A percentile compares a stretch with the other conserved stretches of the same genome.
Conservation (phyloP, 768 basidiomycete species). For the Pulveroboletus ravenelii region DNA sequence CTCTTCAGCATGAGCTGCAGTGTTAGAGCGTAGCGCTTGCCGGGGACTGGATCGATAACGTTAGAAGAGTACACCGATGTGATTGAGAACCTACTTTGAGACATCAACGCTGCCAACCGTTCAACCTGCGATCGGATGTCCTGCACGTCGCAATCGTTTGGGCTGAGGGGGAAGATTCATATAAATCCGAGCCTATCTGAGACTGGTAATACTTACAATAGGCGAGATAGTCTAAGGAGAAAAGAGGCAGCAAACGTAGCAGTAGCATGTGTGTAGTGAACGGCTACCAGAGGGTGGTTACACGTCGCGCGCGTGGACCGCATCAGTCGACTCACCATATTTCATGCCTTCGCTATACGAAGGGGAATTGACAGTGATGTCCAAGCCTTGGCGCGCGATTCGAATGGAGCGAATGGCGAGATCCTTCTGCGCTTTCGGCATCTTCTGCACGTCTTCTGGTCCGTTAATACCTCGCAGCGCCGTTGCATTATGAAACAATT, state of each 20-base stretch:
- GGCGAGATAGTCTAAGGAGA: constrained; percentile 75
- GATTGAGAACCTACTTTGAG: constrained; percentile 55
- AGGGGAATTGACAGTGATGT: constrained; percentile 80
- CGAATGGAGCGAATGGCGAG: constrained; percentile 79
- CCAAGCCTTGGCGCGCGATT: constrained; percentile 74
- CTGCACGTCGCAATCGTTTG: constrained; percentile 72
- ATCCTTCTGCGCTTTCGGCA: constrained; percentile 72
- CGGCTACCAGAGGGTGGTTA: constrained; percentile 43
- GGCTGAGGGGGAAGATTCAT: constrained; percentile 41
- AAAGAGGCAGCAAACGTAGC: constrained; percentile 93
- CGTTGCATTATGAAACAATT: constrained; percentile 79
- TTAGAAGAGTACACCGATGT: constrained; percentile 3
- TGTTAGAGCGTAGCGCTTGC: constrained; percentile 87
- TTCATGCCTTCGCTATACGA: constrained; percentile 89
- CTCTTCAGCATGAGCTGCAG: constrained; percentile 86
- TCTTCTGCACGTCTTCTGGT: constrained; percentile 79
- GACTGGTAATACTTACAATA: constrained; percentile 61
- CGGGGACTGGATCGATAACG: constrained; percentile 62
- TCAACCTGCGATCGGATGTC: constrained; percentile 77
- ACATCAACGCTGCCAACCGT: constrained; percentile 67
- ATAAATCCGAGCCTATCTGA: not conserved
- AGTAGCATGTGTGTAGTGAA: constrained; percentile 88
- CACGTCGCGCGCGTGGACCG: not conserved
- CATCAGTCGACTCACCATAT: constrained; percentile 55
- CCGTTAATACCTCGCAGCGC: constrained; percentile 79